Base-by-base conservation (phyloP, 495 filamentous ascomycete species). In the Aspergillus homomorphus region DNA sequence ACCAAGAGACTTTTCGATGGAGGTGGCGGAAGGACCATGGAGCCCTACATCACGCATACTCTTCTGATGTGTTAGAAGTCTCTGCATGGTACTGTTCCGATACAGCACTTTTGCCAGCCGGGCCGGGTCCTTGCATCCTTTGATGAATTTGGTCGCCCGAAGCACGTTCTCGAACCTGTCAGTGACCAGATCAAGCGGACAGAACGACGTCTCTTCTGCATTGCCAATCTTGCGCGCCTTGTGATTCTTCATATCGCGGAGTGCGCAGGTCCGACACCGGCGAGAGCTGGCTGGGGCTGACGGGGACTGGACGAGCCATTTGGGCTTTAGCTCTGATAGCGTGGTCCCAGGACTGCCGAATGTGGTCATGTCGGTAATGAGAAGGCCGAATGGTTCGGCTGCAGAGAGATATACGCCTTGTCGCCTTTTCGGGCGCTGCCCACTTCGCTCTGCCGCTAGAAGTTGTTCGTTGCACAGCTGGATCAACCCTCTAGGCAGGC, bases 261-360 rank as follows among this genome's bases (percentile, higher is more conserved):
- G 69, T 2, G 94, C 94, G 69, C 94, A 98, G 1, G 89, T 96
- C 5, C 94, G 87, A 71, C 94, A 98, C 22, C 92, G 79, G 20
- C 66, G 80, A 16, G 89, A 81, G 5, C 72, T 62, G 0, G 62
- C 6, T 1, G 91, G 92, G 0, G 92, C 92, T 22, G 83, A 84
- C 1, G 89, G 90, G 0, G 90, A 94, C 61, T 93, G 92, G 6
- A 80, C 67, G 1, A 97, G 83, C 94, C 94, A 98, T 71, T 98
- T 98, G 6, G 93, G 91, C 66, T 98, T 98, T 63, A 98, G 85
- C 69, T 98, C 90, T 21, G 91, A 73, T 0, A 85, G 65, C 0
- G 78, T 71, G 19, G 82, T 76, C 19, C 62, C 71, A 8, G 73
- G 65, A n/a, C 75, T 69, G 12, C 64, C 64, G 24, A 59, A 65